phyloP scores from a whole-genome alignment of 2,329 filamentous ascomycete species.

The Metarhizium guizhouense region DNA sequence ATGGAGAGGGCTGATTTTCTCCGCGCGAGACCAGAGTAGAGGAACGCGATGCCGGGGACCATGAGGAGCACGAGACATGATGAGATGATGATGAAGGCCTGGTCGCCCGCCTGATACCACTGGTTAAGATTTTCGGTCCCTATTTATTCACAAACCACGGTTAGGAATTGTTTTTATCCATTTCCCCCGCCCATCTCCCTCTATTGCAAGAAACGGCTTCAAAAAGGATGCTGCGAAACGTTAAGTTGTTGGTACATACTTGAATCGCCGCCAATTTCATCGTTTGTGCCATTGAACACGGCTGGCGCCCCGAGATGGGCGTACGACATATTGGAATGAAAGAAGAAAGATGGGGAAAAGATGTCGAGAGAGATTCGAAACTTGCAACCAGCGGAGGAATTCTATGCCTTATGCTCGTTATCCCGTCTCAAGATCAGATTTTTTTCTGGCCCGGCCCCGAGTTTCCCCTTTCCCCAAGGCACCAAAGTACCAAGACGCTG shows the following conservation, averaged over 20 bases:
- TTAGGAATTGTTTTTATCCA: not conserved
- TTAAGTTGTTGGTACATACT: conserved; percentile 42
- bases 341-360: not conserved
- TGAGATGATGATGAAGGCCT: conserved; percentile 84
- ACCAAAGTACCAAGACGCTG: too few relatives aligned
- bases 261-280: conserved; percentile 64
- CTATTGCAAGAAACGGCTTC: not conserved
- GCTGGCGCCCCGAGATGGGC: conserved; percentile 48
- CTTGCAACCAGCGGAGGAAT: too few relatives aligned
- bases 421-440: too few relatives aligned
- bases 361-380: not conserved
- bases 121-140: conserved; percentile 85
- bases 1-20: conserved; percentile 95
- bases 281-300: conserved; percentile 55
- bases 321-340: conserved; percentile 42
- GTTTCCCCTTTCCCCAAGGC: too few relatives aligned
- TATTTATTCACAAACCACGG: conserved; percentile 23
- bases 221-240: not conserved
- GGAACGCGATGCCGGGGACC: conserved; percentile 92
- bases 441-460: too few relatives aligned
- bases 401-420: too few relatives aligned
- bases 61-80: conserved; percentile 93
- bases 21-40: conserved; percentile 95
- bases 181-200: not conserved
- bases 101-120: conserved; percentile 87